Evolutionary conservation across 2,329 filamentous ascomycete species (phyloP).

Genomic region (Scedosporium apiospermum): DNA sequence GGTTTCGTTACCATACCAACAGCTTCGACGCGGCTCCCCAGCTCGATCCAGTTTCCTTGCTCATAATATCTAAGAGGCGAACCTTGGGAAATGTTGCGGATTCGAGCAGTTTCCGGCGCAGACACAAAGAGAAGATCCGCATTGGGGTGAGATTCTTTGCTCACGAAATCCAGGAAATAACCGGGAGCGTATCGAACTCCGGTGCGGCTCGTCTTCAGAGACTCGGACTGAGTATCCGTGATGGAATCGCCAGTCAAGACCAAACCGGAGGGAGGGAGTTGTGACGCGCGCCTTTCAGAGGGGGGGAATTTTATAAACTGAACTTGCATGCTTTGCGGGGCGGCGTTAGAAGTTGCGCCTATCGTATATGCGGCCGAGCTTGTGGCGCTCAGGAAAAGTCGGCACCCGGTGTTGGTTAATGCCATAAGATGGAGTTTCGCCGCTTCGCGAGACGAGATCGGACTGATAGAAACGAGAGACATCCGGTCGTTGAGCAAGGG

Average conservation of each 20-base stretch:
- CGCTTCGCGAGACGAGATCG: slow-evolving; percentile 71
- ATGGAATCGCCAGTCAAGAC: slow-evolving; percentile 26
- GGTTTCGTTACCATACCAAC: slow-evolving; percentile 67
- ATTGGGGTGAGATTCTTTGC: slow-evolving; percentile 47
- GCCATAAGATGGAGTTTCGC: slow-evolving; percentile 82
- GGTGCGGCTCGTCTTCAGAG: slow-evolving; percentile 38
- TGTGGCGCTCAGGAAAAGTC: slow-evolving; percentile 86
- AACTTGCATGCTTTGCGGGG: slow-evolving; percentile 94
- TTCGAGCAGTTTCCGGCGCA: slow-evolving; percentile 78
- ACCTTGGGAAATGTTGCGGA: slow-evolving; percentile 49
- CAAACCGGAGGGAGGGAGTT: slow-evolving; percentile 20
- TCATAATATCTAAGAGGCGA: slow-evolving; percentile 60
- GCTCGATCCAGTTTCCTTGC: slow-evolving; percentile 67
- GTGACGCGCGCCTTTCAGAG: slow-evolving; percentile 12
- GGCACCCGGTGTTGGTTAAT: slow-evolving; percentile 80
- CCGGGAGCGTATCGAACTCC: slow-evolving; percentile 69
- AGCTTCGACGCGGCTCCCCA: slow-evolving; percentile 66
- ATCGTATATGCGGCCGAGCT: slow-evolving; percentile 61
- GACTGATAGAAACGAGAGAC: slow-evolving; percentile 73
- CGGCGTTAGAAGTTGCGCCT: slow-evolving; percentile 48
- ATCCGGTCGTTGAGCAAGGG: slow-evolving; percentile 61
- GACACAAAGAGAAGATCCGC: slow-evolving; percentile 71
- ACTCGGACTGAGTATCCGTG: slow-evolving; percentile 38
- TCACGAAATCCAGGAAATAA: slow-evolving; percentile 80
- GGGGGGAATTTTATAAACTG: slow-evolving; percentile 94